Base-by-base conservation (phyloP, 1,284 basidiomycete genomes). In the Cryptococcus hybrid region DNA sequence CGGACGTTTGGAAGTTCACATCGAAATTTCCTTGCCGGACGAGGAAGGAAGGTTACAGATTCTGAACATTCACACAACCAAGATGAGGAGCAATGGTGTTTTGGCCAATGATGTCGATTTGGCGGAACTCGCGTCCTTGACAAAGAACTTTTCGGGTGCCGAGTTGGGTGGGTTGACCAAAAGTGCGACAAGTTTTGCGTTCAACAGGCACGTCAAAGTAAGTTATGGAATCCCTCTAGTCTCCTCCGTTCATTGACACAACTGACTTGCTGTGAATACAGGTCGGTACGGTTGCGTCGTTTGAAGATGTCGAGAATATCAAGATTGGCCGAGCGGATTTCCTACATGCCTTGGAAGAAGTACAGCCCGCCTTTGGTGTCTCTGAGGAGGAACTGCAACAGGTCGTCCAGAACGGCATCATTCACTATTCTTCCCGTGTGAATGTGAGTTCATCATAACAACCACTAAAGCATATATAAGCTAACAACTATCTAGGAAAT, bases 1-100 rank as follows among this genome's bases (percentile, higher is more conserved):
- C 1, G 96, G 96, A 57, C 93, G 96, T 82, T 87, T 99, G 50
- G 96, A 99, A 76, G 95, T 99, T n/a, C 96, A 99, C 78, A 97
- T 99, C 87, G 96, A 99, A 78, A 98, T 99, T 63, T 96, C 92
- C 4, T 82, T 99, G 1, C 96, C 96, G 0, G 95, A 99, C 71
- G 94, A 95, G 74, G 81, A 88, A 3, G 96, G 96, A 52, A 90
- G 96, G 30, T 81, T 85, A 52, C 96, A 99, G 78, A 99, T 99
- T 67, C 82, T 99, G 63, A 90, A 83, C 66, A 99, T 99, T 68
- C 96, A 99, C 76, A 99, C 96, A 0, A 74, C 84, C 60, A 95
- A 95, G 80, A 99, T 99, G 95, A 85, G 90, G 42, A 83, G 77
- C 42, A 98, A 98, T 75, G 84, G 86, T 15, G 88, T 98, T 43